A percentile compares a stretch with the other conserved stretches of the same genome.
These are phyloP conservation scores for Kokia cookei DNA, from an alignment of 441 rosid genomes.

Conservation along the genomic window DNA sequence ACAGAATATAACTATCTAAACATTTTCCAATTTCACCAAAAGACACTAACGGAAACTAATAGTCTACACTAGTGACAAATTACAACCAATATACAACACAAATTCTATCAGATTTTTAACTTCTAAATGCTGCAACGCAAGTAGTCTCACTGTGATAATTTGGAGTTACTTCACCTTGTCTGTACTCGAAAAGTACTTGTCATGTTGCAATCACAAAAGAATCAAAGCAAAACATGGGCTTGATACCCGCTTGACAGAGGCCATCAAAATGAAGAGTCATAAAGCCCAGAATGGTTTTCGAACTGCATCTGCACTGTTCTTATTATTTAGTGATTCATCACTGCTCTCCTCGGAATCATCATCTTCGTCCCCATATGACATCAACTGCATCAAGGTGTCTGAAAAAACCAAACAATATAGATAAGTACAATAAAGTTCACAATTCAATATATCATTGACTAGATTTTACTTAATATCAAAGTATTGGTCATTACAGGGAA, in stretches of 20 bases:
- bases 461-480: background rate
- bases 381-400: slow-evolving; percentile 84
- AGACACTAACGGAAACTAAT: background rate
- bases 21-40: background rate
- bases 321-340: slow-evolving; percentile 21
- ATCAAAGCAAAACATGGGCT: background rate
- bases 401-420: slow-evolving; percentile 20
- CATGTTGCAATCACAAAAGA: background rate
- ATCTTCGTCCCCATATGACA: slow-evolving; percentile 92
- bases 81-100: background rate
- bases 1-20: background rate
- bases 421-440: background rate
- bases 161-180: background rate
- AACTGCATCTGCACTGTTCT: slow-evolving; percentile 14
- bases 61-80: background rate
- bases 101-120: background rate
- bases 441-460: background rate
- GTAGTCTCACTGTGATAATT: background rate
- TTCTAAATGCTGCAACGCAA: background rate
- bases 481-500: background rate
- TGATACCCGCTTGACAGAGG: background rate
- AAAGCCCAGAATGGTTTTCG: slow-evolving; percentile 74
- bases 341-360: slow-evolving; percentile 54
- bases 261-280: slow-evolving; percentile 13
- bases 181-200: background rate